A percentile compares a stretch with the other conserved stretches of the same genome.
Conservation (phyloP, 2,329 filamentous ascomycete species). For the Dothistroma pini region DNA sequence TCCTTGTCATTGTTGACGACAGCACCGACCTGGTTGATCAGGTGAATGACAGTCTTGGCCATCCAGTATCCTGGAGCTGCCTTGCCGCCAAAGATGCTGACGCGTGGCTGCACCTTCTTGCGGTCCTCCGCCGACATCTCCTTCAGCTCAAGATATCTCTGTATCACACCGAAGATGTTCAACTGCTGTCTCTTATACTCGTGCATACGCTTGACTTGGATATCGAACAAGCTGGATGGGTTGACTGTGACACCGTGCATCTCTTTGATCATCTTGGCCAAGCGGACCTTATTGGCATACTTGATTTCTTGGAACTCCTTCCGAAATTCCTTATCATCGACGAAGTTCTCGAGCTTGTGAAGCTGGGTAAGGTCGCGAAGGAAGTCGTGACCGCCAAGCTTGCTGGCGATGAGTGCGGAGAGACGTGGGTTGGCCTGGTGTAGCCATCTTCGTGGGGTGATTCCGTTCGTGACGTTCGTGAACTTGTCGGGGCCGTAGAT, state of each 20-base stretch:
- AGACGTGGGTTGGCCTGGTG: constrained; percentile 95
- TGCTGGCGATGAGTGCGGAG: constrained; percentile 87
- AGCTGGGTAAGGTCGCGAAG: constrained; percentile 85
- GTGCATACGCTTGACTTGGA: constrained; percentile 98
- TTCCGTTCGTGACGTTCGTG: constrained; percentile 97
- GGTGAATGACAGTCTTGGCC: constrained; percentile 92
- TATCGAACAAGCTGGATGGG: constrained; percentile 84
- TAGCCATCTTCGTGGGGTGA: constrained; percentile 92
- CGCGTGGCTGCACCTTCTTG: constrained; percentile 81
- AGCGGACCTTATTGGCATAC: constrained; percentile 86
- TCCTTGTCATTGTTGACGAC: constrained; percentile 92
- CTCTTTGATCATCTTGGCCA: constrained; percentile 86
- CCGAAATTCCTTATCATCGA: constrained; percentile 84
- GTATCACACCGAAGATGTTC: constrained; percentile 97
- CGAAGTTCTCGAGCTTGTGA: constrained; percentile 77
- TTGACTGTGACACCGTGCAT: constrained; percentile 79
- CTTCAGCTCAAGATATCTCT: constrained; percentile 88
- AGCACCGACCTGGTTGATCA: constrained; percentile 85
- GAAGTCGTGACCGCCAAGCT: constrained; percentile 77
- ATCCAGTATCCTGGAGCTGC: constrained; percentile 99
- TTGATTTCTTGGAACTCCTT: constrained; percentile 97
- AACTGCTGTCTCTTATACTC: constrained; percentile 98
- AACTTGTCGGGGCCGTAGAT: constrained; percentile 98
- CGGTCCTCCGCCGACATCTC: constrained; percentile 75
- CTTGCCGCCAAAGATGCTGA: constrained; percentile 97